Percentiles rank a stretch among this genome's conserved stretches.
These are phyloP conservation scores for Suhomyces emberorum DNA, from an alignment of 805 yeast species.

Conservation along the genomic window DNA sequence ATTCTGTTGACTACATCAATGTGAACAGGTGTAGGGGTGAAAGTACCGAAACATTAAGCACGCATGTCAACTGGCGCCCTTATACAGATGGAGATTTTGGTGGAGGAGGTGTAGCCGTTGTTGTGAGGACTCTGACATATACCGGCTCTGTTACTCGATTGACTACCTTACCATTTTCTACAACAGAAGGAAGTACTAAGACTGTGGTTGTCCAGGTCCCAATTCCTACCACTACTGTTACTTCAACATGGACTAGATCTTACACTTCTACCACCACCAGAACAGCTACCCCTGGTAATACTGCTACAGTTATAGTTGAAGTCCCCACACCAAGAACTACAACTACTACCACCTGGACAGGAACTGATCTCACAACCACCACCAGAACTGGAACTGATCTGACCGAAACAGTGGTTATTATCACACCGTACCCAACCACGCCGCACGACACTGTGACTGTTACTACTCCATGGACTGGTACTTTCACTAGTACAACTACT, in stretches of 20 bases:
- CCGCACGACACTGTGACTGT: constrained; percentile 11
- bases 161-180: constrained; percentile 14
- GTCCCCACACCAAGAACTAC: constrained; percentile 13
- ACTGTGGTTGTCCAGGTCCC: constrained; percentile 16
- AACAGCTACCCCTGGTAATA: constrained; percentile 10
- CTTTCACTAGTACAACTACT: constrained; percentile 7
- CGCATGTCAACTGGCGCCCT: constrained; percentile 3
- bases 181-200: constrained; percentile 10
- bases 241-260: constrained; percentile 9
- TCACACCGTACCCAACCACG: constrained; percentile 15
- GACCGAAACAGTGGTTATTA: constrained; percentile 11
- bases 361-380: constrained; percentile 2
- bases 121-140: constrained; percentile 13
- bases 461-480: constrained; percentile 15
- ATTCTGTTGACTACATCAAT: constrained; percentile 8
- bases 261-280: constrained; percentile 4
- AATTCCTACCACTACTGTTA: constrained; percentile 7
- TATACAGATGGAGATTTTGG: constrained; percentile 6
- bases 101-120: constrained; percentile 8
- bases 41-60: neutral
- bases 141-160: constrained; percentile 16
- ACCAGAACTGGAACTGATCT: constrained; percentile 9
- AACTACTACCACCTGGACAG: constrained; percentile 9
- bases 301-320: constrained; percentile 11
- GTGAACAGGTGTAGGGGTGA: constrained; percentile 14